phyloP scores from a whole-genome alignment of 139 green algal genomes.

The Tetradesmus obliquus region DNA sequence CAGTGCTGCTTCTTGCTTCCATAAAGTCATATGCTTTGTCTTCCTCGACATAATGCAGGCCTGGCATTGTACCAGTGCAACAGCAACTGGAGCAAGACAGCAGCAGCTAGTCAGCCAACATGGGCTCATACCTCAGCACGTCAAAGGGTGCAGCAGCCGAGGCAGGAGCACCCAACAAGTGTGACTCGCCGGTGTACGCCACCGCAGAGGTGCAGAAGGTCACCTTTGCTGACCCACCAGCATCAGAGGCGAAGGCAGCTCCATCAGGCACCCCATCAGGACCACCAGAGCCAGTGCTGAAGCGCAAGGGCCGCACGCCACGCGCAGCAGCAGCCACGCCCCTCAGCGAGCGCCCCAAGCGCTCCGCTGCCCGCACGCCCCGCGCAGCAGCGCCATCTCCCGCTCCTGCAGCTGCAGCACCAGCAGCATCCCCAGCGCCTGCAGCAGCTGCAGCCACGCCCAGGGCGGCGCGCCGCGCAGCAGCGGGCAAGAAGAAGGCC shows the following conservation, averaged over 20 bases:
- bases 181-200: background rate
- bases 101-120: background rate
- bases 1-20: background rate
- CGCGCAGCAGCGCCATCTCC: background rate
- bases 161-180: background rate
- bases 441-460: background rate
- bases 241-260: background rate
- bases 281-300: constrained; percentile 21
- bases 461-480: background rate
- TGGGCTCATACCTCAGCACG: constrained; percentile 28
- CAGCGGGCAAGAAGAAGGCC: constrained; percentile 16
- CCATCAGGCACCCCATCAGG: background rate
- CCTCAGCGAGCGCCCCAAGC: background rate
- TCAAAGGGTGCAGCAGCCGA: background rate
- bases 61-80: background rate
- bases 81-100: background rate
- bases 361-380: background rate
- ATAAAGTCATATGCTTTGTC: background rate
- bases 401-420: background rate
- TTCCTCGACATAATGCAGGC: background rate
- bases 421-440: background rate
- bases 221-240: constrained; percentile 24
- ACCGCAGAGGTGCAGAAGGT: background rate
- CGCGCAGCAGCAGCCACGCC: background rate
- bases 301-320: background rate